Conservation (phyloP, 768 basidiomycete species). For the Butyriboletus loyo region DNA sequence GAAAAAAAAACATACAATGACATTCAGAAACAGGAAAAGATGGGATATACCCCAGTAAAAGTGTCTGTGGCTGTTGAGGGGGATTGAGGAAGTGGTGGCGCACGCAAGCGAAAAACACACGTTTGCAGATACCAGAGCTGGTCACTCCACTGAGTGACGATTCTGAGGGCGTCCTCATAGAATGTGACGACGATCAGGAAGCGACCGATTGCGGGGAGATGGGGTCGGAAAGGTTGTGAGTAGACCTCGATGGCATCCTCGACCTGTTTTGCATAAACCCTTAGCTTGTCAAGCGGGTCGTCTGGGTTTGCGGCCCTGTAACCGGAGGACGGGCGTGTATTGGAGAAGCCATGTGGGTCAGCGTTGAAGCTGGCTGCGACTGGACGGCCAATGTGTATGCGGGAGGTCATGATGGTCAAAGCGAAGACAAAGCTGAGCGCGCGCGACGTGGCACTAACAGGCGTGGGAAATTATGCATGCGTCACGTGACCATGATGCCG, state of each 20-base stretch:
- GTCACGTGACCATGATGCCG: conserved; percentile 22
- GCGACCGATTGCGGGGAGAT: conserved; percentile 91
- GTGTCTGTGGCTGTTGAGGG: conserved; percentile 70
- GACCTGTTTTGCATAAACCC: conserved; percentile 64
- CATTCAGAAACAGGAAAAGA: conserved; percentile 86
- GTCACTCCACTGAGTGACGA: conserved; percentile 92
- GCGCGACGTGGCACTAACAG: conserved; percentile 23
- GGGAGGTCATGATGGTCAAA: conserved; percentile 59
- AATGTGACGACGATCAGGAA: conserved; percentile 99
- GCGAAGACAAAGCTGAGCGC: too few species aligned
- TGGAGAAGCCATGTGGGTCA: conserved; percentile 80
- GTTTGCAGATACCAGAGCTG: conserved; percentile 98
- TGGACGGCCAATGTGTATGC: conserved; percentile 80
- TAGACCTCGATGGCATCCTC: conserved; percentile 93
- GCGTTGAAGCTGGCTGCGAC: conserved; percentile 53
- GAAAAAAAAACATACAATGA: conserved; percentile 61
- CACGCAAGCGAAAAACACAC: conserved; percentile 45
- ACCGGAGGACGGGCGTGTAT: conserved; percentile 63
- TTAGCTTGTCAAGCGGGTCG: conserved; percentile 77
- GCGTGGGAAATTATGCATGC: conserved; percentile 20
- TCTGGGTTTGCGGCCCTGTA: conserved; percentile 81
- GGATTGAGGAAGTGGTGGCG: conserved; percentile 4
- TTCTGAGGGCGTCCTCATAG: conserved; percentile 92
- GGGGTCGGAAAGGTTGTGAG: conserved; percentile 89
- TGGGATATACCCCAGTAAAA: conserved; percentile 97